Base-by-base conservation (phyloP, 192 early-diverging fungal species). In the Backusella circina region DNA sequence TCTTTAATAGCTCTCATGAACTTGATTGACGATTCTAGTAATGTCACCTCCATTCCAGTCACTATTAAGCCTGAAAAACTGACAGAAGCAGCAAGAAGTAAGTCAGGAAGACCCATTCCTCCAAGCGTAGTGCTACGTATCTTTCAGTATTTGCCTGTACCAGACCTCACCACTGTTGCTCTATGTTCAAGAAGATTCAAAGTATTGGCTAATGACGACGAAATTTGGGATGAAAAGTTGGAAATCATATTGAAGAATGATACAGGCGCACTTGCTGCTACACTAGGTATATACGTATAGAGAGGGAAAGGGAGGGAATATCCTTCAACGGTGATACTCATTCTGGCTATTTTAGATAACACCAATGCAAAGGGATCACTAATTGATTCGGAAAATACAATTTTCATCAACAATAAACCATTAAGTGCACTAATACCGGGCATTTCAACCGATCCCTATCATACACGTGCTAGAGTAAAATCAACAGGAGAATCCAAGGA, bases 191-290 rank as follows among this genome's bases (percentile, higher is more conserved):
- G 94, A 36, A 84, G 93, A 1, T 88, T 92, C 77, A 95, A 95
- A 79, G 90, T 95, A 36, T 84, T 95, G 32, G 88, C 84, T 21
- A 93, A 94, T 81, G 87, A 89, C 33, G 92, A 95, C 73, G 91
- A 88, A 39, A 88, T 95, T 69, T 95, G 90, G 84, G 88, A 91
- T 70, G 81, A 76, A 2, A 93, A 92, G 73, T 80, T 95, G n/a
- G 72, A 78, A 30, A 71, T 26, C 18, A 65, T 77, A 71, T 32
- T 73, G 37, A 31, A 64, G 12, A 37, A 44, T 39, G 72, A 78
- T 39, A 78, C 71, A 10, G 77, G 77, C 15, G 64, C 44, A 6
- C 37, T 78, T 47, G 72, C 72, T 21, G 35, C 33, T 37, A 5
- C 73, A 18, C 16, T 78, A 35, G 72, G 77, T 78, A 74, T 15